Percentiles rank a stretch among this genome's conserved stretches.
These are phyloP conservation scores for Aspergillus phoenicis DNA, from an alignment of 2,329 filamentous ascomycete species.

Conservation along the genomic window DNA sequence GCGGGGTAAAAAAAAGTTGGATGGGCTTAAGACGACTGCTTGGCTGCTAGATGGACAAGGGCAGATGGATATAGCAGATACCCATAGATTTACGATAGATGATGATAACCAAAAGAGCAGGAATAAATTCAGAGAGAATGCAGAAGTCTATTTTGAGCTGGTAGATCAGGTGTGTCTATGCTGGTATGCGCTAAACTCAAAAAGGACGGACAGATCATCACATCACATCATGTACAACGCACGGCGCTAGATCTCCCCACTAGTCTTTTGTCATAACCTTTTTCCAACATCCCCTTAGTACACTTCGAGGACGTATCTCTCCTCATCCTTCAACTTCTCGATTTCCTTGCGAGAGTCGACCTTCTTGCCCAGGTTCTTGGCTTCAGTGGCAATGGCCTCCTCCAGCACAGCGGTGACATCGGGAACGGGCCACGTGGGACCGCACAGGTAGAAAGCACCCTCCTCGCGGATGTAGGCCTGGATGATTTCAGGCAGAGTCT, in stretches of 20 bases:
- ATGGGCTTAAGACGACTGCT: not conserved
- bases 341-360: conserved; percentile 87
- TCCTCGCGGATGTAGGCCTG: conserved; percentile 84
- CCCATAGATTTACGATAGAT: conserved; percentile 18
- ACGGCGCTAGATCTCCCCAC: not conserved
- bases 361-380: conserved; percentile 70
- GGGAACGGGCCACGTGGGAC: conserved; percentile 96
- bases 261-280: not conserved
- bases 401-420: conserved; percentile 92
- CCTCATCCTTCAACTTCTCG: conserved; percentile 93
- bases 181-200: conserved; percentile 3
- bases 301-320: conserved; percentile 93
- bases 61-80: conserved; percentile 17
- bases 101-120: not conserved
- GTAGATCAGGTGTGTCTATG: conserved; percentile 2
- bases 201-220: conserved; percentile 2
- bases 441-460: conserved; percentile 95
- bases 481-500: conserved; percentile 79
- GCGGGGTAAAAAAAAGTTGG: not conserved
- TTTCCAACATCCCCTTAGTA: conserved; percentile 62
- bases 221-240: not conserved
- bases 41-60: conserved; percentile 3
- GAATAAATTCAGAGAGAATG: not conserved
- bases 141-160: not conserved
- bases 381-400: conserved; percentile 83